Evolutionary conservation across 2,329 filamentous ascomycete species (phyloP), one percentile per base, ranked within the genome.

Genomic region (Phialophora chinensis): DNA sequence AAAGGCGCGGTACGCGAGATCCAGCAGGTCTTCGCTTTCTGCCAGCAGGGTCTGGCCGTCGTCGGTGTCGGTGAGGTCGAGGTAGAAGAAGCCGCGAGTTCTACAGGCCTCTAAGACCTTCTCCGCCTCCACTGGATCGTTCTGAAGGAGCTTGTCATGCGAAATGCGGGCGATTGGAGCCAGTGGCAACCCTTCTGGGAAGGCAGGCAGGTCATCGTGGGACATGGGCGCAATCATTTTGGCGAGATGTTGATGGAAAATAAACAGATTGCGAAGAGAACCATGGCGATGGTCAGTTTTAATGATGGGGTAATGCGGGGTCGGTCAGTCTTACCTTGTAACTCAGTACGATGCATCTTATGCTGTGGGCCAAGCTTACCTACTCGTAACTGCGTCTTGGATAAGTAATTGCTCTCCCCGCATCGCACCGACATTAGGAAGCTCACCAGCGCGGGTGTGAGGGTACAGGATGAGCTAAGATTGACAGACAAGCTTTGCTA

Each of bases 71-170:
- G 76, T 75, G 4, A 86, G 73, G 69, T 86, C 81, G 8, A 87
- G 77, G 69, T 86, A 86, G 76, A 86, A 87, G 76, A 87, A 86
- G 1, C 85, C 84, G 1, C 85, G 75, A 1, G 84, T 79, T 33
- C 75, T 74, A n/a, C 76, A 79, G 29, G 77, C 77, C 52, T 74
- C 63, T 42, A 76, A 79, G n/a, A 82, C 74, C 29, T 74, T 73
- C 7, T 74, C 58, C 7, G 72, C 70, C 71, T 81, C 79, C 1
- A 42, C 54, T 3, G 58, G 17, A 31, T 82, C 76, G 29, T 75
- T 70, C 2, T 71, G 71, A 27, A 79, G 67, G 38, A 83, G 76
- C 42, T 77, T 78, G 5, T 60, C 54, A 4, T 80, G 72, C 1
- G 77, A 80, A 27, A 83, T 73, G 27, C 76, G 76, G 31, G 80